These are phyloP conservation scores for Dipteronia sinensis DNA, from an alignment of 345 rosid genomes.

Conservation along the genomic window DNA sequence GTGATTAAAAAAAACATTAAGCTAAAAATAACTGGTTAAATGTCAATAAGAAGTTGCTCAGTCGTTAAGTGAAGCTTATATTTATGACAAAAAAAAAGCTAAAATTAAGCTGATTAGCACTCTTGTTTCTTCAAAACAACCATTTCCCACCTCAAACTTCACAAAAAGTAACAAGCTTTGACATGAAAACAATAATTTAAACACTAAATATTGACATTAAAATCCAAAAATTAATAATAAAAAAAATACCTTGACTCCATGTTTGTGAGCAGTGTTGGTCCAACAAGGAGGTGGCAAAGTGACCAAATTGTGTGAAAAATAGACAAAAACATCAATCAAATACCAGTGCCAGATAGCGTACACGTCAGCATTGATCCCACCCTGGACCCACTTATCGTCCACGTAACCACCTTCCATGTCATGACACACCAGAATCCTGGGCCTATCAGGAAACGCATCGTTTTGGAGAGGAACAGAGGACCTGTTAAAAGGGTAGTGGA, in stretches of 20 bases:
- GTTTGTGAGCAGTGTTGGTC: constrained; percentile 86
- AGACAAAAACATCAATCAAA: constrained; percentile 82
- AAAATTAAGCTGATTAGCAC: neutral
- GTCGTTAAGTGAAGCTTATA: neutral
- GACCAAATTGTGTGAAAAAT: constrained; percentile 76
- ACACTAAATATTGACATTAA: neutral
- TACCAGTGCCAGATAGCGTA: constrained; percentile 89
- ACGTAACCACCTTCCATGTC: constrained; percentile 77
- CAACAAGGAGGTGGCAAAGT: constrained; percentile 92
- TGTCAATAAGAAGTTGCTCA: neutral
- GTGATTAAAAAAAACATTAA: neutral
- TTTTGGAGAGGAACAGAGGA: constrained; percentile 53
- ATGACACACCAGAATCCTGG: constrained; percentile 78
- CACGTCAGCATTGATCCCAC: constrained; percentile 61
- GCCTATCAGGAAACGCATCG: constrained; percentile 40
- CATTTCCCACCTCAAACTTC: neutral
- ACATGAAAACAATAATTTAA: neutral
- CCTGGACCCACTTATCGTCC: constrained; percentile 88
- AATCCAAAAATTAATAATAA: neutral
- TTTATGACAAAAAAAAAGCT: neutral
- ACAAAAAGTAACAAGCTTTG: neutral
- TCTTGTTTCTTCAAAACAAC: neutral
- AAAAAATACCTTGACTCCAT: constrained; percentile 72
- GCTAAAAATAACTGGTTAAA: neutral
- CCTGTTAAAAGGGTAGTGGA: constrained; percentile 76